Evolutionary conservation across 1,284 basidiomycete genomes (phyloP).

Genomic region (Entoloma clypeatum): DNA sequence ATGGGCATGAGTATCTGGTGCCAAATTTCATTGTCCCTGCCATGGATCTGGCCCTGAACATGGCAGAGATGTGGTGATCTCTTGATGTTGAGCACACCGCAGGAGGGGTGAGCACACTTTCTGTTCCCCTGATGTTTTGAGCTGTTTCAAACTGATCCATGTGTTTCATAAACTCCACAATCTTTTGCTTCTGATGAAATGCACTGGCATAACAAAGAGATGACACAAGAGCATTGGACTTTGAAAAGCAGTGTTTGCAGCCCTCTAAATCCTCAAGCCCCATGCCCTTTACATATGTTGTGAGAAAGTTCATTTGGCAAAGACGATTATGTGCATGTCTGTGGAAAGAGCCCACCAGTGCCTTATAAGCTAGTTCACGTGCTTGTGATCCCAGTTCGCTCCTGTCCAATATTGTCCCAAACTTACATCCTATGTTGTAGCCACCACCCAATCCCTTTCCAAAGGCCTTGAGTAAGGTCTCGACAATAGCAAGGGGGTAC

Average conservation of each 20-base stretch:
- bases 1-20: too few species aligned
- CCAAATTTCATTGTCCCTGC: too few species aligned
- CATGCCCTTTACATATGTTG: constrained; percentile 24
- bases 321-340: constrained; percentile 29
- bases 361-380: constrained; percentile 9
- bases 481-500: constrained; percentile 29
- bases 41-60: too few species aligned
- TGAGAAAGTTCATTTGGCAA: constrained; percentile 25
- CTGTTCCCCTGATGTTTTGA: constrained; percentile 22
- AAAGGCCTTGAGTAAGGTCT: constrained; percentile 23
- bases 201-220: constrained; percentile 22
- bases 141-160: constrained; percentile 20
- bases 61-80: too few species aligned
- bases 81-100: too few species aligned
- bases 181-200: constrained; percentile 24
- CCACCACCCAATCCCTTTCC: constrained; percentile 23
- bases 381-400: constrained; percentile 18
- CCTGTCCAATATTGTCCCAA: constrained; percentile 18
- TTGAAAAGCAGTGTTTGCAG: constrained; percentile 29
- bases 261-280: constrained; percentile 31
- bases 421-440: constrained; percentile 24
- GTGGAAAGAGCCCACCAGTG: constrained; percentile 29
- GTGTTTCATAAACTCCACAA: constrained; percentile 21
- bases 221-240: constrained; percentile 26
- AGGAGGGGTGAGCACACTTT: too few species aligned